Percentiles rank a stretch among this genome's conserved stretches.
phyloP scores from a whole-genome alignment of 2,329 filamentous ascomycete species.

The Achaetomium macrosporum region DNA sequence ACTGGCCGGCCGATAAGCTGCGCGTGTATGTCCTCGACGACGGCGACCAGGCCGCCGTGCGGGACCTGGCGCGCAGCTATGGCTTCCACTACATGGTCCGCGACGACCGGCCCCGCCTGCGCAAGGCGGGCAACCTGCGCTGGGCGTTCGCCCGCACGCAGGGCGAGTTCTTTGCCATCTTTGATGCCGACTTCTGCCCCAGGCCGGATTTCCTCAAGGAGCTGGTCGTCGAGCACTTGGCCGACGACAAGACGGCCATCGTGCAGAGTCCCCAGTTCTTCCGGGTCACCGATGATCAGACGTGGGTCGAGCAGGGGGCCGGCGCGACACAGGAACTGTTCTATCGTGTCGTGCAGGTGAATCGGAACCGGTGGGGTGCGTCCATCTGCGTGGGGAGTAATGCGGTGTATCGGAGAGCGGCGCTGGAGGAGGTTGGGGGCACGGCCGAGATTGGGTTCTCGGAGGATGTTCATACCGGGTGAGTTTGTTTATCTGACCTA shows the following conservation, averaged over 20 bases:
- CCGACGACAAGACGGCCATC: conserved; percentile 34
- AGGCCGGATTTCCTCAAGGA: conserved; percentile 36
- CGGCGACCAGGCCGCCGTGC: conserved; percentile 30
- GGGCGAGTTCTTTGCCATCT: conserved; percentile 38
- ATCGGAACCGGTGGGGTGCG: conserved; percentile 36
- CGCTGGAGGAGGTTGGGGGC: conserved; percentile 36
- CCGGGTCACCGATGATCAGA: conserved; percentile 34
- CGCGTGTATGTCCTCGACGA: conserved; percentile 37
- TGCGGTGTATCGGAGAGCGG: conserved; percentile 35
- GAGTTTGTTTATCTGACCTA: conserved; percentile 8
- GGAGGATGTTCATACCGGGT: conserved; percentile 40
- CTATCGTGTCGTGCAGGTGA: conserved; percentile 39
- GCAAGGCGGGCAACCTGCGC: conserved; percentile 39
- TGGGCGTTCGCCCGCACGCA: conserved; percentile 35
- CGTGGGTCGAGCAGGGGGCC: conserved; percentile 40
- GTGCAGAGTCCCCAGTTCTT: conserved; percentile 40
- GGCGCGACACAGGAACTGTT: conserved; percentile 38
- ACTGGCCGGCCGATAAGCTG: conserved; percentile 34
- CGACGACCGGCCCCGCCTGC: conserved; percentile 35
- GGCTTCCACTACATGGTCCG: conserved; percentile 37
- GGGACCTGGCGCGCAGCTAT: conserved; percentile 23
- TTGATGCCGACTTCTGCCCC: conserved; percentile 40
- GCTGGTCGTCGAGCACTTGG: conserved; percentile 35
- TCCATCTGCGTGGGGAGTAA: conserved; percentile 39
- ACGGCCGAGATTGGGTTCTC: conserved; percentile 39